Evolutionary conservation across 768 basidiomycete genomes (phyloP), one percentile per base, ranked within the genome.

Genomic region (Boletus rubropictus): DNA sequence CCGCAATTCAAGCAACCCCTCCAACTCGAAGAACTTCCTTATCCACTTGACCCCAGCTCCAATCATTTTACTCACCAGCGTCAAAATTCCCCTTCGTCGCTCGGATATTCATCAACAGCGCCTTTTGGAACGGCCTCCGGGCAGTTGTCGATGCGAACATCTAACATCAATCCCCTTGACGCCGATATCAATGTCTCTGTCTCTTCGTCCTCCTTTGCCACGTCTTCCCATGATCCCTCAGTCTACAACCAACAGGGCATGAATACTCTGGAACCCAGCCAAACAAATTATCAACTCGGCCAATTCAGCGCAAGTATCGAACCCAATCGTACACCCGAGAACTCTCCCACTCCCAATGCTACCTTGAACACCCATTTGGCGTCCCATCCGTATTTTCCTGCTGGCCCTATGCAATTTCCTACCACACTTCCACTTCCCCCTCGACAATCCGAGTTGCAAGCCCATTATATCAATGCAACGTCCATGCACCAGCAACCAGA

Each of bases 371-470:
- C 14, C 40, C 50, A 41, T 11, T 24, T 46, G 15, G 22, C 52
- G 10, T 34, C 56, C 20, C 57, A 41, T 25, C n/a, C 53, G 15
- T 65, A 56, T 39, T 17, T 51, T 31, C 48, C 63, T 7, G 7
- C 51, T 25, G 62, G 55, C 10, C 62, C 64, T 18, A 64, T 66
- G 66, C 64, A 66, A 17, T 68, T 68, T 32, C 32, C 64, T 25
- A 9, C 53, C 18, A 51, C 66, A 5, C 66, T 60, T 39, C 58
- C 54, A 8, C 66, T 51, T 15, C 64, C 64, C 5, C 3, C 48
- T 25, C 64, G 64, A 20, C 57, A 54, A 29, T 64, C 66, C 9
- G 64, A 66, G 42, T 2, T 66, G 3, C 64, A 60, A 40, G 41
- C 64, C 2, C 62, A 56, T 11, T 62, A 62, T 18, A 56, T 66